These are phyloP conservation scores for Casaregolazyma lundiana DNA, from an alignment of 1,139 yeast genomes.

Conservation along the genomic window DNA sequence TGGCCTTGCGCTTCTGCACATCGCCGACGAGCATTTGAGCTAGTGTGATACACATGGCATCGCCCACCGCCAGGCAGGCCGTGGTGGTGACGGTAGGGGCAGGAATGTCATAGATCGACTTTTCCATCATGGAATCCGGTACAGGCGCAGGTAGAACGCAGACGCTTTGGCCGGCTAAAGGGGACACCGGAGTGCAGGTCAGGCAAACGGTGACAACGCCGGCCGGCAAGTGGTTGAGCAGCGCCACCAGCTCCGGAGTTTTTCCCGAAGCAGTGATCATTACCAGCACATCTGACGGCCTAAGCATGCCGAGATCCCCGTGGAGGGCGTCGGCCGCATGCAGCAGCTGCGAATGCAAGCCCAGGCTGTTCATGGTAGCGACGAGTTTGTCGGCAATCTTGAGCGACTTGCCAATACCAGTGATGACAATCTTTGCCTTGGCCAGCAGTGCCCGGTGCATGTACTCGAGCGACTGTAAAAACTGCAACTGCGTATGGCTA, in stretches of 20 bases:
- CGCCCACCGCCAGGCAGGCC: constrained; percentile 68
- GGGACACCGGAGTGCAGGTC: constrained; percentile 52
- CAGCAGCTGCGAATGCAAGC: constrained; percentile 59
- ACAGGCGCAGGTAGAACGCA: constrained; percentile 60
- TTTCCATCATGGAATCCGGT: constrained; percentile 56
- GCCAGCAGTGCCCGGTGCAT: constrained; percentile 43
- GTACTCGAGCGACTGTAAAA: constrained; percentile 47
- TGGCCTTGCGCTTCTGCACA: constrained; percentile 45
- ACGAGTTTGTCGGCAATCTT: constrained; percentile 74
- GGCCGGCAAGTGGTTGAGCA: constrained; percentile 55
- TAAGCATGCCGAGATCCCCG: constrained; percentile 77
- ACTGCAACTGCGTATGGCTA: constrained; percentile 45
- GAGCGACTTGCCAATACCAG: constrained; percentile 82
- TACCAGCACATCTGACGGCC: constrained; percentile 58
- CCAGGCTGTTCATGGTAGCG: constrained; percentile 77
- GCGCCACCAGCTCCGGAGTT: constrained; percentile 65
- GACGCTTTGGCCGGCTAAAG: constrained; percentile 43
- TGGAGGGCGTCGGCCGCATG: constrained; percentile 90
- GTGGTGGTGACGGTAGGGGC: constrained; percentile 90
- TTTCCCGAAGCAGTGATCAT: constrained; percentile 79
- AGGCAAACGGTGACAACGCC: constrained; percentile 55
- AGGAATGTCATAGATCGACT: constrained; percentile 68
- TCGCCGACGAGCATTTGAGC: constrained; percentile 64
- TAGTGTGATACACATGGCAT: constrained; percentile 69
- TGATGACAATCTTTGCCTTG: constrained; percentile 65